These are phyloP conservation scores for Chrysopogon serrulatus DNA, from an alignment of 176 grass and related monocot species.

Conservation along the genomic window DNA sequence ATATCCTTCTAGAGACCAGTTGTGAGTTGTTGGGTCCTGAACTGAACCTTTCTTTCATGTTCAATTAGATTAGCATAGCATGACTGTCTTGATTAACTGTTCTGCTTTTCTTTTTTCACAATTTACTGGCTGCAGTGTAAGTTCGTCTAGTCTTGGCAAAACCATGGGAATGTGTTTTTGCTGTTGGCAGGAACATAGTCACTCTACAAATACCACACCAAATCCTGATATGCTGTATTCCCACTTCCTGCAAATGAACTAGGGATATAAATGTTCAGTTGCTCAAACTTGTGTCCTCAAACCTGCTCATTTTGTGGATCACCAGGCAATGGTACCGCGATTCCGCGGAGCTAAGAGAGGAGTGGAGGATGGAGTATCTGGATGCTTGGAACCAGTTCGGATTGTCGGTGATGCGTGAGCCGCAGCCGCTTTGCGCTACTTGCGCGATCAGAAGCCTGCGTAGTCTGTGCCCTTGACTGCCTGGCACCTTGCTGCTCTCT, in stretches of 20 bases:
- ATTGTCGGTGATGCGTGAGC: conserved; percentile 22
- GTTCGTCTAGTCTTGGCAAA: neutral
- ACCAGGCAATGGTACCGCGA: conserved; percentile 84
- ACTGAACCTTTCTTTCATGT: neutral
- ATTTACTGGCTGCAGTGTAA: neutral
- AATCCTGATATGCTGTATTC: neutral
- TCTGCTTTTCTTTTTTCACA: neutral
- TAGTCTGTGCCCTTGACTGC: conserved; percentile 57
- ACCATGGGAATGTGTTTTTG: neutral
- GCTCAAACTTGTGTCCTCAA: neutral
- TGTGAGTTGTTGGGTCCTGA: neutral
- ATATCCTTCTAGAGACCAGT: neutral
- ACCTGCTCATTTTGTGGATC: neutral
- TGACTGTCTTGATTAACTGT: neutral
- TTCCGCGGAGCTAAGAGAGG: conserved; percentile 62
- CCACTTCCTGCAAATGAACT: neutral
- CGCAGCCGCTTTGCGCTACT: conserved; percentile 43
- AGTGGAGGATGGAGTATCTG: conserved; percentile 77
- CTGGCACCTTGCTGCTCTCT: neutral
- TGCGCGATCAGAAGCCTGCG: conserved; percentile 78
- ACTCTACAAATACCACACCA: neutral
- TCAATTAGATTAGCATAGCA: neutral
- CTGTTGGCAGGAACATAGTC: neutral
- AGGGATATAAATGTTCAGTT: neutral
- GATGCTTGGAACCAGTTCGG: conserved; percentile 65